Conservation (phyloP, 2,329 filamentous ascomycete genomes). For the Magnaporthiopsis rhizophila region DNA sequence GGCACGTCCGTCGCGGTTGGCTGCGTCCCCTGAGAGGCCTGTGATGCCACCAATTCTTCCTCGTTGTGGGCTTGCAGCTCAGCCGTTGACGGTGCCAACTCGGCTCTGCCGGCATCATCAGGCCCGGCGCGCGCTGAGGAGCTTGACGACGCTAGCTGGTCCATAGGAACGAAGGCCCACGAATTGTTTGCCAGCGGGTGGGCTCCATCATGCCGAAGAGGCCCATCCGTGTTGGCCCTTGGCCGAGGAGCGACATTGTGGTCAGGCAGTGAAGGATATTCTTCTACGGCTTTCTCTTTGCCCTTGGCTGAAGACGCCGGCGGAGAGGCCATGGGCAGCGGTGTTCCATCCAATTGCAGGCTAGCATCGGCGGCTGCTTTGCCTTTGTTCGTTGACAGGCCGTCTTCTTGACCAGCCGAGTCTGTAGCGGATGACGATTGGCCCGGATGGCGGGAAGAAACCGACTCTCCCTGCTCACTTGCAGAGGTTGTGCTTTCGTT, state of each 20-base stretch:
- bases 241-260: constrained; percentile 26
- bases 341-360: background rate
- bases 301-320: background rate
- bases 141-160: constrained; percentile 21
- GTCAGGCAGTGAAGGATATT: background rate
- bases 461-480: background rate
- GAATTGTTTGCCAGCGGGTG: constrained; percentile 52
- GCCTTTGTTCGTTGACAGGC: constrained; percentile 14
- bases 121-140: background rate
- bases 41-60: background rate
- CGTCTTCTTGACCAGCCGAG: constrained; percentile 5
- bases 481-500: background rate
- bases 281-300: constrained; percentile 3
- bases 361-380: constrained; percentile 10
- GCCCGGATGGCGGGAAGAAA: background rate
- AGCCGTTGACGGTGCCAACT: background rate
- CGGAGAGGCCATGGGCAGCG: no score
- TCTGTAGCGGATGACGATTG: constrained; percentile 1
- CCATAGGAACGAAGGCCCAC: constrained; percentile 43
- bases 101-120: background rate
- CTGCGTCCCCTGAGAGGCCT: background rate
- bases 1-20: background rate
- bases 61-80: background rate
- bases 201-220: constrained; percentile 31
- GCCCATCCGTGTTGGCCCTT: constrained; percentile 50